Conservation (phyloP, 768 basidiomycete genomes). For the Phlegmacium glaucopus region DNA sequence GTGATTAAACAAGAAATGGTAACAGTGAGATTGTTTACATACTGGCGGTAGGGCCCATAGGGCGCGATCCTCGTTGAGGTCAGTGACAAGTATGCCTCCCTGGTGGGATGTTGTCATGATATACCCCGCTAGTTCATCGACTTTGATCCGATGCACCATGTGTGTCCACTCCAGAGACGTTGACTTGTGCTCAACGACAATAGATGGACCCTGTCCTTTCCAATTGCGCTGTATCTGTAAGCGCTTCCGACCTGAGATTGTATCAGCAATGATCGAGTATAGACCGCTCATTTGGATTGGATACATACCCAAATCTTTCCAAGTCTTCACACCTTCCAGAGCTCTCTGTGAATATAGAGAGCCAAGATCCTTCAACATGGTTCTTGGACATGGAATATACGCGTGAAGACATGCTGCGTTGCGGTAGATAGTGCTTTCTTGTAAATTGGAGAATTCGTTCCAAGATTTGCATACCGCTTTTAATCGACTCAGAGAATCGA, state of each 20-base stretch:
- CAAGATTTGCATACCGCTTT: slow-evolving; percentile 29
- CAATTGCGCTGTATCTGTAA: slow-evolving; percentile 44
- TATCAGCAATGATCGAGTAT: not conserved
- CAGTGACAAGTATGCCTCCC: slow-evolving; percentile 60
- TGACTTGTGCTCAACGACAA: slow-evolving; percentile 30
- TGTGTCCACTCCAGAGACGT: slow-evolving; percentile 24
- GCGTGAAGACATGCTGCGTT: slow-evolving; percentile 51
- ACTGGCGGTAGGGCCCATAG: slow-evolving; percentile 68
- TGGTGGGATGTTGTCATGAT: slow-evolving; percentile 52
- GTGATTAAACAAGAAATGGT: not conserved
- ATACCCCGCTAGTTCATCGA: slow-evolving; percentile 60
- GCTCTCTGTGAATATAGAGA: slow-evolving; percentile 31
- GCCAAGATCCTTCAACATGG: slow-evolving; percentile 16
- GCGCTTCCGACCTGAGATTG: slow-evolving; percentile 44
- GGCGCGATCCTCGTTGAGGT: slow-evolving; percentile 41
- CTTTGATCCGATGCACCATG: slow-evolving; percentile 70
- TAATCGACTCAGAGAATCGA: slow-evolving; percentile 6
- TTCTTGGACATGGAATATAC: slow-evolving; percentile 31
- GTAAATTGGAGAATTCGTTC: slow-evolving; percentile 40
- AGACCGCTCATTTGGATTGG: slow-evolving; percentile 2
- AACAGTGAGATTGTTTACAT: slow-evolving; percentile 12
- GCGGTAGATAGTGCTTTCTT: slow-evolving; percentile 55
- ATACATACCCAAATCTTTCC: slow-evolving; percentile 62
- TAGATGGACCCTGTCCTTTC: slow-evolving; percentile 49
- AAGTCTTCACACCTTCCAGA: slow-evolving; percentile 36